These are phyloP conservation scores for Amylocystis lapponica DNA, from an alignment of 768 basidiomycete species.

Conservation along the genomic window DNA sequence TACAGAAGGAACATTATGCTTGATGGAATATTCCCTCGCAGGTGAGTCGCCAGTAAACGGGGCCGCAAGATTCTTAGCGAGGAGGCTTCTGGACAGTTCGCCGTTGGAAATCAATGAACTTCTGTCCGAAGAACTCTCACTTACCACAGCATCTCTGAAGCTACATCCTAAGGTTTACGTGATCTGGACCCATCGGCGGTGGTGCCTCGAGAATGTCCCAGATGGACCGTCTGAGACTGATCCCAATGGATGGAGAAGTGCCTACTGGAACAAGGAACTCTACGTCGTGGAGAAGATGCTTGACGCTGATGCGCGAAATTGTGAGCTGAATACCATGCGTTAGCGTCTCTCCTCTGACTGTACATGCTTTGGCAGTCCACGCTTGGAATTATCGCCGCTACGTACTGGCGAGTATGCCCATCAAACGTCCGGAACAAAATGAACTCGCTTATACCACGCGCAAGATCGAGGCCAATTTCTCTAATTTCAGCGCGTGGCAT, in stretches of 20 bases:
- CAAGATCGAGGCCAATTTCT: constrained; percentile 93
- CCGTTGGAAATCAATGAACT: constrained; percentile 55
- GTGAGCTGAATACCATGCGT: constrained; percentile 41
- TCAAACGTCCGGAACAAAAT: constrained; percentile 45
- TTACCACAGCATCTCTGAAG: constrained; percentile 79
- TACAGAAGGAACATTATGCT: constrained; percentile 79
- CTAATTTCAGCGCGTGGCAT: constrained; percentile 99
- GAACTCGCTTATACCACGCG: constrained; percentile 83
- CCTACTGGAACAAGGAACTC: constrained; percentile 82
- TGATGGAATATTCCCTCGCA: constrained; percentile 60
- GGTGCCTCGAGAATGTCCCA: constrained; percentile 90
- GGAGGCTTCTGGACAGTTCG: constrained; percentile 36
- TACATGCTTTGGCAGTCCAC: constrained; percentile 51
- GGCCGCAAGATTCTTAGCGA: not conserved
- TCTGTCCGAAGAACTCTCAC: constrained; percentile 66
- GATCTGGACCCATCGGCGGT: constrained; percentile 97
- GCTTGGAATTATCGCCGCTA: constrained; percentile 95
- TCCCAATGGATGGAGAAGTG: constrained; percentile 63
- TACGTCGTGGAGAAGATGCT: constrained; percentile 90
- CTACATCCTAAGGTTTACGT: constrained; percentile 93
- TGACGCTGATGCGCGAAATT: constrained; percentile 87
- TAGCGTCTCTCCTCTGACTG: not conserved
- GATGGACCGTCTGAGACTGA: constrained; percentile 55
- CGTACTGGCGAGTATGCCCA: constrained; percentile 66
- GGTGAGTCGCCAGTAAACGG: constrained; percentile 36